Base-by-base conservation (phyloP, 768 basidiomycete species). In the Rhizopogon vesiculosus region DNA sequence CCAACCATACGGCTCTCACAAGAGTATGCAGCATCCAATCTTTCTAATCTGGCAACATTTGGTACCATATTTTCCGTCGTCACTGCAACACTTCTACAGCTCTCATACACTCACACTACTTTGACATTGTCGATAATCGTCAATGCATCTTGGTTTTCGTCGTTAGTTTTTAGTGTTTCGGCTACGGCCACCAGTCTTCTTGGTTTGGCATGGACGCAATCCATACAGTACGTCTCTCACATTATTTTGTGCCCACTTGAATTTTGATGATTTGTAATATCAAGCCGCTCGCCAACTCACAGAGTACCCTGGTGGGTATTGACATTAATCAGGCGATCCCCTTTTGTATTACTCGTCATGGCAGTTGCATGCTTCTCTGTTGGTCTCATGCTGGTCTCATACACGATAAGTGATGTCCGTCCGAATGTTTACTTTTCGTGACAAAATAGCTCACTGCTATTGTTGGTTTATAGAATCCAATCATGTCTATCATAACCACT, bases 241-340 rank as follows among this genome's bases (percentile, higher is more conserved):
- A 38, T 49, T 16, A 10, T 51, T 8, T 28, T 54, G 16, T 42
- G 29, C 50, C 43, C 52, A 29, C 49, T 49, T 45, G 57, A 15
- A 7, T 39, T 58, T 59, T 44, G 61, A 63, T 66, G 54, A 63
- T 61, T 46, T 12, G 19, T 35, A 57, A 58, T 59, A 61, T 58
- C 3, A 53, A 80, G 78, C 56, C 80, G 79, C 44, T 82, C 80
- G 3, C 79, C 79, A 56, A 77, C 78, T 54, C 76, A 81, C 60
- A 76, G 79, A 57, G 79, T 81, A 43, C 80, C 79, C 9, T 81
- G 79, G 79, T 81, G 79, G 79, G 76, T 82, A n/a, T 66, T 80
- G 43, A 91, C 91, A 61, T 91, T 87, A 89, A 91, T 91, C 74
- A 91, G 90, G 66, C 76, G 89, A 40, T 89, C 88, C 5, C 89